phyloP scores from a whole-genome alignment of 495 filamentous ascomycete species.

The Hypoxylon intermedium region DNA sequence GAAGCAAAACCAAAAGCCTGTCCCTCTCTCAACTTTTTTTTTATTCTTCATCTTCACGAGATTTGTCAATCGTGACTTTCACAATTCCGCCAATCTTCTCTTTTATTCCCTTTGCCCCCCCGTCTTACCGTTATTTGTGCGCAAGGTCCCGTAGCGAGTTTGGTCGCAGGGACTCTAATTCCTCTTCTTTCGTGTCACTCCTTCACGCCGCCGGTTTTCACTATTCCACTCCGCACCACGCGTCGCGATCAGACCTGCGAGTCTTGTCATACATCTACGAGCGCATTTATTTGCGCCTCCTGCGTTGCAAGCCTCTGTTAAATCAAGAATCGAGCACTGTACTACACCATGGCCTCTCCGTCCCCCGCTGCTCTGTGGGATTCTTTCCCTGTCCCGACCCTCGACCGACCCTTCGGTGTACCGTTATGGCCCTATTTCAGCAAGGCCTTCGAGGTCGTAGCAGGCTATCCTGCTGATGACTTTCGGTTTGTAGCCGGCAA shows the following conservation, averaged over 20 bases:
- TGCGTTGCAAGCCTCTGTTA: slow-evolving; percentile 10
- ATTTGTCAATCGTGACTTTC: slow-evolving; percentile 24
- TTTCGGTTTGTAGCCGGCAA: slow-evolving; percentile 71
- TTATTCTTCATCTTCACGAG: slow-evolving; percentile 28
- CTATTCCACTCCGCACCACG: slow-evolving; percentile 8
- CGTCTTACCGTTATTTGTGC: slow-evolving; percentile 1
- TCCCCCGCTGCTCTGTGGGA: slow-evolving; percentile 64
- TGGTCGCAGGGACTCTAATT: background rate
- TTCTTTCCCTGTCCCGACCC: slow-evolving; percentile 72
- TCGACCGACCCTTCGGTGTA: slow-evolving; percentile 92
- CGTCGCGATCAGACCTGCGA: slow-evolving; percentile 15
- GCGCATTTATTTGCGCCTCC: slow-evolving; percentile 28
- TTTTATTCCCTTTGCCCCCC: slow-evolving; percentile 33
- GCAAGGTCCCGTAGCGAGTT: background rate
- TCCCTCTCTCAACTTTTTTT: slow-evolving; percentile 27
- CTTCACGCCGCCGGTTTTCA: slow-evolving; percentile 35
- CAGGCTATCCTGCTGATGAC: slow-evolving; percentile 74
- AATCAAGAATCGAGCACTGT: slow-evolving; percentile 3
- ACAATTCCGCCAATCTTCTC: slow-evolving; percentile 2
- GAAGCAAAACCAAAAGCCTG: slow-evolving; percentile 20
- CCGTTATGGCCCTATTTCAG: slow-evolving; percentile 94
- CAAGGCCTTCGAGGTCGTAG: slow-evolving; percentile 74
- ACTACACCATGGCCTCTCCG: slow-evolving; percentile 50
- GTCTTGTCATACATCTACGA: slow-evolving; percentile 4
- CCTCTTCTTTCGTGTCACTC: slow-evolving; percentile 44